These are phyloP conservation scores for Nectriaceae sp. DNA, from an alignment of 2,329 filamentous ascomycete genomes.

Conservation along the genomic window DNA sequence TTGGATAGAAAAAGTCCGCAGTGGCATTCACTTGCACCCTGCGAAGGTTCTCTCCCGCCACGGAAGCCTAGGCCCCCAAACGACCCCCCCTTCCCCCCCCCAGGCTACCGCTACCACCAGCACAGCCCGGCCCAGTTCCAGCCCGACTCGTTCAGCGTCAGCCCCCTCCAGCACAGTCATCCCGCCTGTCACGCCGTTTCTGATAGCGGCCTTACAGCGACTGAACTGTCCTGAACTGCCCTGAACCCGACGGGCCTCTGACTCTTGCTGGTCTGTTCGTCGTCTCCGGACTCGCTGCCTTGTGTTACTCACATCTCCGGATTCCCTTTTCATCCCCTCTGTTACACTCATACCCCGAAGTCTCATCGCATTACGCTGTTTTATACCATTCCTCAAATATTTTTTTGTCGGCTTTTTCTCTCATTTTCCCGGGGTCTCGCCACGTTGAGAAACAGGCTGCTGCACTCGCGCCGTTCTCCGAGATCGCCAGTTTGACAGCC, in stretches of 20 bases:
- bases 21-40: conserved; percentile 56
- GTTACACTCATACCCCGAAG: conserved; percentile 3
- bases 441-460: conserved; percentile 20
- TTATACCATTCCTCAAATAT: conserved; percentile 15
- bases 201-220: background rate
- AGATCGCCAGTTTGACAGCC: conserved; percentile 42
- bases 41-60: conserved; percentile 23
- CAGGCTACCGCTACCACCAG: background rate
- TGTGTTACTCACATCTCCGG: conserved; percentile 26
- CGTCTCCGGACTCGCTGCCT: conserved; percentile 30
- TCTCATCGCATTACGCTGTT: conserved; percentile 7
- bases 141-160: conserved; percentile 6
- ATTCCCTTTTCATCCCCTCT: conserved; percentile 13
- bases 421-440: background rate
- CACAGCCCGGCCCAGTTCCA: conserved; percentile 26
- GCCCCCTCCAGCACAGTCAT: conserved; percentile 19
- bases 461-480: conserved; percentile 35
- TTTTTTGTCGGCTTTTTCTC: conserved; percentile 15
- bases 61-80: background rate
- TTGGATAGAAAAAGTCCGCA: conserved; percentile 31
- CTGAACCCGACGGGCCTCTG: conserved; percentile 13
- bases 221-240: conserved; percentile 23
- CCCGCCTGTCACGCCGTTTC: conserved; percentile 3
- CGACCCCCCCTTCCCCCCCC: background rate
- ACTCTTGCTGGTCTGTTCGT: background rate